phyloP scores from a whole-genome alignment of 2,329 filamentous ascomycete species.

The Akanthomyces dipterigenus region DNA sequence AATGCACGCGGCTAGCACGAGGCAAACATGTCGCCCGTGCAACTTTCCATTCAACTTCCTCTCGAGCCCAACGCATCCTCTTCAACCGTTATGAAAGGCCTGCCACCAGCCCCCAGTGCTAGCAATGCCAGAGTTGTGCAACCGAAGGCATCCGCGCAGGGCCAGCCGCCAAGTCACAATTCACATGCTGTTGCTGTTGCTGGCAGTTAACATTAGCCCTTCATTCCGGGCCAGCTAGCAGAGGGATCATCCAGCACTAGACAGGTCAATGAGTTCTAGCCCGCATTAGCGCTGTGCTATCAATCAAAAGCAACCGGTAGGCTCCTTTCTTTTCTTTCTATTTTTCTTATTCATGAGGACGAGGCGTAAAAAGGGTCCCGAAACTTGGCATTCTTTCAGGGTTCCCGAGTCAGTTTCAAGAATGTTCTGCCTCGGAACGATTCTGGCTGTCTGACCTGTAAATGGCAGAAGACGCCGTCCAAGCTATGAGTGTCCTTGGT shows the following conservation, averaged over 20 bases:
- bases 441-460: too few species aligned
- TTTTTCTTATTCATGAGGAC: background rate
- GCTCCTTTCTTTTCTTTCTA: background rate
- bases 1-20: background rate
- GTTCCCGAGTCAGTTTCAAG: too few species aligned
- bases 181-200: too few species aligned
- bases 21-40: background rate
- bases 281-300: background rate
- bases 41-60: background rate
- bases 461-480: too few species aligned
- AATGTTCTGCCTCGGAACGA: too few species aligned
- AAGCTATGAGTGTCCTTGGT: too few species aligned
- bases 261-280: background rate
- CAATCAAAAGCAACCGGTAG: background rate
- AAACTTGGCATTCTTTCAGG: background rate
- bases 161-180: too few species aligned
- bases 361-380: background rate
- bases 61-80: background rate
- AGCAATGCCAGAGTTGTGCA: too few species aligned
- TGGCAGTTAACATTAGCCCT: too few species aligned
- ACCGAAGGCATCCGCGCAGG: too few species aligned
- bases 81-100: background rate
- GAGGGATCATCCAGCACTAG: background rate
- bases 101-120: too few species aligned
- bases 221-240: background rate